Evolutionary conservation across 1,139 yeast species (phyloP).

Genomic region (Nadsonia commutata): DNA sequence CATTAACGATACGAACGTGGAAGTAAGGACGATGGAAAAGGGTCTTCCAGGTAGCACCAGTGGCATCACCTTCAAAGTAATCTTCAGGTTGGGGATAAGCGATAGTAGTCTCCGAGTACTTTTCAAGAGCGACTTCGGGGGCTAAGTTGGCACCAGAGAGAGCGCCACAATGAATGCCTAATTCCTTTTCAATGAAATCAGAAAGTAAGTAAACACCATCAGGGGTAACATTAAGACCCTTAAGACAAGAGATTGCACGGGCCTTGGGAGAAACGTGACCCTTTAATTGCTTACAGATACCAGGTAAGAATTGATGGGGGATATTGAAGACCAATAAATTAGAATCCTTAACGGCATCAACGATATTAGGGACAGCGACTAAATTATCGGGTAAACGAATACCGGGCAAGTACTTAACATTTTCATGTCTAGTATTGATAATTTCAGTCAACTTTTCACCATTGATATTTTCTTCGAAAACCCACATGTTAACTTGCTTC

Average conservation of each 20-base stretch:
- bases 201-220: constrained; percentile 72
- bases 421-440: constrained; percentile 75
- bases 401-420: constrained; percentile 64
- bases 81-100: constrained; percentile 67
- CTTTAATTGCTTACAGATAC: constrained; percentile 55
- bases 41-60: constrained; percentile 48
- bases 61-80: constrained; percentile 60
- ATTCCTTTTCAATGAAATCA: constrained; percentile 54
- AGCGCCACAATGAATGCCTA: constrained; percentile 86
- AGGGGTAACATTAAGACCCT: constrained; percentile 75
- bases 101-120: constrained; percentile 91
- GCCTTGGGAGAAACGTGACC: constrained; percentile 56
- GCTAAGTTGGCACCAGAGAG: constrained; percentile 92
- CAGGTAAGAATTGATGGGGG: constrained; percentile 83
- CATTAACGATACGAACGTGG: constrained; percentile 81
- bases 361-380: constrained; percentile 70
- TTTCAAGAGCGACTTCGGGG: constrained; percentile 82
- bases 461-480: constrained; percentile 53
- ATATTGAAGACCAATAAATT: constrained; percentile 80
- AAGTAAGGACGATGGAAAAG: constrained; percentile 91
- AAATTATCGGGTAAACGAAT: constrained; percentile 68
- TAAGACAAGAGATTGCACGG: constrained; percentile 83
- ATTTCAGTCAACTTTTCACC: constrained; percentile 71
- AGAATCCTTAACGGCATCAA: constrained; percentile 56
- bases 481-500: constrained; percentile 81